These are phyloP conservation scores for Aspergillus alliaceus DNA, from an alignment of 2,329 filamentous ascomycete genomes.

Conservation along the genomic window DNA sequence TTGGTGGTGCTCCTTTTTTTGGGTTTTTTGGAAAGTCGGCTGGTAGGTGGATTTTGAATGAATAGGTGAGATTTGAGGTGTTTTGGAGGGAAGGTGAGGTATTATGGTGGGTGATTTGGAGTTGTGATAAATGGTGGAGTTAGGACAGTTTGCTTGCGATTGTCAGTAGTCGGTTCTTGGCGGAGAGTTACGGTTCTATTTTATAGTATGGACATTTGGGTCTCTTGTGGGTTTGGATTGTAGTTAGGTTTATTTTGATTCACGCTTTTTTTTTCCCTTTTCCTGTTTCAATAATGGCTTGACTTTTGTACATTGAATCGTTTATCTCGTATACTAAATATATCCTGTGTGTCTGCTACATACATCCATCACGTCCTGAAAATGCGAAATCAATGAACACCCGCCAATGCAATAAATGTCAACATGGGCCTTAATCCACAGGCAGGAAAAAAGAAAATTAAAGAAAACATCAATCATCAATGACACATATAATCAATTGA, in stretches of 20 bases:
- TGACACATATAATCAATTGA: constrained; percentile 18
- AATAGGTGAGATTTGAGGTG: neutral
- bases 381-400: neutral
- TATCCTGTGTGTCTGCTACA: neutral
- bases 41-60: neutral
- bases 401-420: neutral
- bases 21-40: neutral
- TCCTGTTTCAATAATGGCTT: no score
- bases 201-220: no score
- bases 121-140: neutral
- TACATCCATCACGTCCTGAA: neutral
- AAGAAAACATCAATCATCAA: neutral
- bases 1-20: neutral
- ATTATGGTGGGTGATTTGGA: neutral
- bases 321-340: neutral
- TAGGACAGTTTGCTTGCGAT: neutral
- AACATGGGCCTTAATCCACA: neutral
- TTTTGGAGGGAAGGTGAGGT: neutral
- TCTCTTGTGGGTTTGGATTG: no score
- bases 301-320: neutral
- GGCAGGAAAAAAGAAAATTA: neutral
- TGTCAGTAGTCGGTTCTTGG: constrained; percentile 1
- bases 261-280: no score
- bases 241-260: no score
- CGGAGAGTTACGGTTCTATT: neutral